Conservation (phyloP, 2,329 filamentous ascomycete species). For the Penicillium polonicum region DNA sequence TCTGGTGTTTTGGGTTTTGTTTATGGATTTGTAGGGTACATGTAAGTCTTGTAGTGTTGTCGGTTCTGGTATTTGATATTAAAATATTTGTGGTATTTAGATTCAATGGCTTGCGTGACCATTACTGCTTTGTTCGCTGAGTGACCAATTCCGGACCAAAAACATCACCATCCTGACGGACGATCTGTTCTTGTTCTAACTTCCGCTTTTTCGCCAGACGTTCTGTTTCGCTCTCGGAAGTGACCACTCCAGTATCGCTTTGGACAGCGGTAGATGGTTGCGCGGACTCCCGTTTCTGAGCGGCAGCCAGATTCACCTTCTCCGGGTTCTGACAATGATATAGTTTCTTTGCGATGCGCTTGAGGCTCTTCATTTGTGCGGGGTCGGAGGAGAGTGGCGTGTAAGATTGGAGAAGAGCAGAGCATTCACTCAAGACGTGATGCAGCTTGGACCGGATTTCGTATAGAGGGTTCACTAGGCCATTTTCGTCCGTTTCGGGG, state of each 20-base stretch:
- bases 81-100: not conserved
- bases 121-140: conserved; percentile 32
- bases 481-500: conserved; percentile 3
- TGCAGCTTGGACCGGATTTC: conserved; percentile 41
- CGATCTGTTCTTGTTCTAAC: conserved; percentile 30
- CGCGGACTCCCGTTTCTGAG: conserved; percentile 43
- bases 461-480: conserved; percentile 25
- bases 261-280: conserved; percentile 22
- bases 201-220: conserved; percentile 43
- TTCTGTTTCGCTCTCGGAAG: conserved; percentile 39
- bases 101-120: not conserved
- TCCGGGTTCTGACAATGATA: conserved; percentile 51
- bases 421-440: conserved; percentile 40
- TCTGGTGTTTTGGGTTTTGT: not conserved
- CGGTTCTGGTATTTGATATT: not conserved
- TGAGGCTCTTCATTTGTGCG: conserved; percentile 44
- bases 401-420: conserved; percentile 41
- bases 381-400: conserved; percentile 39
- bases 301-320: conserved; percentile 42
- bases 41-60: not conserved
- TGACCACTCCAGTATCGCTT: conserved; percentile 25
- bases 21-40: not conserved
- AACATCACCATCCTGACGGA: conserved; percentile 29
- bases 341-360: conserved; percentile 50
- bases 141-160: conserved; percentile 41